A percentile compares a stretch with the other conserved stretches of the same genome.
These are phyloP conservation scores for Neurospora sp. DNA, from an alignment of 495 filamentous ascomycete genomes.

Conservation along the genomic window DNA sequence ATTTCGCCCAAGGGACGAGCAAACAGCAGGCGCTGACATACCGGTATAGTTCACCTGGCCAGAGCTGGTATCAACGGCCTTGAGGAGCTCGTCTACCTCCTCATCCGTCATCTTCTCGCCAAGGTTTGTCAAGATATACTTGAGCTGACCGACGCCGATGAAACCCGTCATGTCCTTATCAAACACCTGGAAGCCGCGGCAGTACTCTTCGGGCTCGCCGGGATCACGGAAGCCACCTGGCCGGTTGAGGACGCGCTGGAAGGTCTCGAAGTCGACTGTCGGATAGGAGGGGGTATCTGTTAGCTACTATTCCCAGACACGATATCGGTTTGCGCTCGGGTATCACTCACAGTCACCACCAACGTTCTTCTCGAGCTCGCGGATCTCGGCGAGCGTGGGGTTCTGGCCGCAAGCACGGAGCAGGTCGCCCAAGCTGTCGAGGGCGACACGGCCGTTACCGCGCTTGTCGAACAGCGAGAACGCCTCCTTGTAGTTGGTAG, in stretches of 20 bases:
- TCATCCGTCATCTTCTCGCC: slow-evolving; percentile 99
- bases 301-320: neutral
- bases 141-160: slow-evolving; percentile 91
- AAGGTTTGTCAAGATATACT: slow-evolving; percentile 93
- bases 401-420: slow-evolving; percentile 96
- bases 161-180: slow-evolving; percentile 98
- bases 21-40: slow-evolving; percentile 29
- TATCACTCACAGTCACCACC: slow-evolving; percentile 77
- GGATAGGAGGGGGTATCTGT: neutral
- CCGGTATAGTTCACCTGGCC: slow-evolving; percentile 96
- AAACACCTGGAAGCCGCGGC: slow-evolving; percentile 96
- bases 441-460: slow-evolving; percentile 77
- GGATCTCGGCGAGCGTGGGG: slow-evolving; percentile 84
- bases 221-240: slow-evolving; percentile 97
- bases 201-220: slow-evolving; percentile 95
- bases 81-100: slow-evolving; percentile 95
- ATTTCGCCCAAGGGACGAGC: neutral
- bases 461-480: slow-evolving; percentile 99
- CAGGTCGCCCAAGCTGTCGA: slow-evolving; percentile 83
- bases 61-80: slow-evolving; percentile 87
- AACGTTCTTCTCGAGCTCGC: slow-evolving; percentile 76
- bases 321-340: neutral
- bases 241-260: slow-evolving; percentile 89
- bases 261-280: slow-evolving; percentile 94
- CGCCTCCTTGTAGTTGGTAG: slow-evolving; percentile 99